These are phyloP conservation scores for Globisporangium alternatum DNA, from an alignment of 352 stramenopile genomes.

Conservation along the genomic window DNA sequence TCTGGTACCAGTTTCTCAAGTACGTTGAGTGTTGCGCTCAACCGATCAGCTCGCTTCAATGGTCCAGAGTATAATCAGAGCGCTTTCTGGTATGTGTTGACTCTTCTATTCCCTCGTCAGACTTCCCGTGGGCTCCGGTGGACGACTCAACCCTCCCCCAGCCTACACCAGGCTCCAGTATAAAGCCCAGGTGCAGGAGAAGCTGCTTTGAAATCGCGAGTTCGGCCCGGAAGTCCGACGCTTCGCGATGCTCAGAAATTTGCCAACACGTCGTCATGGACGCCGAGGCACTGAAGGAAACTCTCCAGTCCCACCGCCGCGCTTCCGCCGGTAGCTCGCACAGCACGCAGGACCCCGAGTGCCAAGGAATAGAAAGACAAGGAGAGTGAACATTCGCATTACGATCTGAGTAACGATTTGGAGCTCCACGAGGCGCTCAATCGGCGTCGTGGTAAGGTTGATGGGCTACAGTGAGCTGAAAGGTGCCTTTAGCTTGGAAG, in stretches of 20 bases:
- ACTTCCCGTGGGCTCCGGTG: not conserved
- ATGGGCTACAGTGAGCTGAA: not conserved
- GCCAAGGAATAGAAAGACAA: not conserved
- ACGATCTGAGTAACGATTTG: not conserved
- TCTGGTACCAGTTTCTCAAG: conserved; percentile 31
- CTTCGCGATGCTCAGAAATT: not conserved
- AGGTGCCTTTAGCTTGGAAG: not conserved
- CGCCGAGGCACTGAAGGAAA: not conserved
- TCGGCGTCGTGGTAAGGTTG: not conserved
- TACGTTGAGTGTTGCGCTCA: conserved; percentile 19
- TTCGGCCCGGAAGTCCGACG: not conserved
- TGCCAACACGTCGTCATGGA: not conserved
- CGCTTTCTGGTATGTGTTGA: too few species aligned
- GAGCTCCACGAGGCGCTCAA: conserved; percentile 6
- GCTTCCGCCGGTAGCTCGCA: not conserved
- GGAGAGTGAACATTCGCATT: not conserved
- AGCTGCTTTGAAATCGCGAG: not conserved
- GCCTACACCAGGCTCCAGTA: not conserved
- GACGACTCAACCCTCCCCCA: too few species aligned
- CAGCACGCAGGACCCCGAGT: not conserved
- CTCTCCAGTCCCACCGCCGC: not conserved
- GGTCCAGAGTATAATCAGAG: too few species aligned
- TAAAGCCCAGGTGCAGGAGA: not conserved
- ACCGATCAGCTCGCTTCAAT: too few species aligned
- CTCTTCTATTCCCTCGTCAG: not conserved